Base-by-base conservation (phyloP, 1,284 basidiomycete genomes). In the Cryptococcus sp. region DNA sequence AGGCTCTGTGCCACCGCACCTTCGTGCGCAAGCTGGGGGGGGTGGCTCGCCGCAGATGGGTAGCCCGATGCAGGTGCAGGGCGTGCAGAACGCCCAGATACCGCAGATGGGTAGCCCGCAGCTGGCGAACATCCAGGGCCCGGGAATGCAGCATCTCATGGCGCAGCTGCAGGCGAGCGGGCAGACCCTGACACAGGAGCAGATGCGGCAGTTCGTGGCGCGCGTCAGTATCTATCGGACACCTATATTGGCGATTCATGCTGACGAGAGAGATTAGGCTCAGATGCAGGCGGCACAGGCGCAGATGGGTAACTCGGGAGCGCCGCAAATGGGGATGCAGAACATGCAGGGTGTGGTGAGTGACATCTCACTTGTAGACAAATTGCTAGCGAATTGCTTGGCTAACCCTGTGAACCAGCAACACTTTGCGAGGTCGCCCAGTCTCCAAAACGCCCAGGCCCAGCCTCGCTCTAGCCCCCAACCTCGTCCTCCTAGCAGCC, bases 141-240 rank as follows among this genome's bases (percentile, higher is more conserved):
- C 50, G 16, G 39, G 38, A 12, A 58, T 67, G 53, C 67, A 71
- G 62, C 64, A 66, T 50, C 66, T 72, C 46, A 58, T 72, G 3
- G 55, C 60, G n/a, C 56, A 60, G 16, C 53, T 73, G 6, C 59
- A 63, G 4, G 67, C 68, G 37, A 62, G 48, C 38, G 72, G 72
- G 5, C 65, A 69, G 54, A 59, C 61, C 40, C 60, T 66, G 5
- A 73, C 69, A 4, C 61, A 65, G 2, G 72, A 75, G 52, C 59
- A 59, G 9, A 60, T 75, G 13, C 37, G 16, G 15, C 46, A 3
- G 33, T 23, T 33, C 24, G 15, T 40, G 40, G 13, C 40, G 7
- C 5, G 36, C 12, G 33, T 23, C 28, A 38, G 16, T 12, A 21
- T n/a, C 5, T 9, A n/a, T 51, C 54, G 16, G 36, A 18, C 13